Percentiles rank a stretch among this genome's conserved stretches.
These are phyloP conservation scores for Suillus lakei DNA, from an alignment of 768 basidiomycete species.

Conservation along the genomic window DNA sequence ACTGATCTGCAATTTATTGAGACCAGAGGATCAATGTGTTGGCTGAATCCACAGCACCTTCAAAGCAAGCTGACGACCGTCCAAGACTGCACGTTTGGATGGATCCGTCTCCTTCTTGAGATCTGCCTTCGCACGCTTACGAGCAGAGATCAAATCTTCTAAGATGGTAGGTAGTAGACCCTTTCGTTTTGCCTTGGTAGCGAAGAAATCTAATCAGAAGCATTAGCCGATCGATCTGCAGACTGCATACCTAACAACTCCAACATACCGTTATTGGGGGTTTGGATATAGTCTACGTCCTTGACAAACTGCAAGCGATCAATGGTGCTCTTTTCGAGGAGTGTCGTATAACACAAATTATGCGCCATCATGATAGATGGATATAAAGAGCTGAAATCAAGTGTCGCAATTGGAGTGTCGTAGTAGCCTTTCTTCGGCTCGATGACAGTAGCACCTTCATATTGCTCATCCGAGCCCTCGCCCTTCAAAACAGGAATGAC, in stretches of 20 bases:
- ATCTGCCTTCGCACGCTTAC: conserved; percentile 95
- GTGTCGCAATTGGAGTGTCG: conserved; percentile 93
- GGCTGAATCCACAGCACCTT: conserved; percentile 57
- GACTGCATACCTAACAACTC: not conserved
- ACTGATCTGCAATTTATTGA: conserved; percentile 72
- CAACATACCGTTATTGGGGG: conserved; percentile 88
- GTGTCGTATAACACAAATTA: conserved; percentile 96
- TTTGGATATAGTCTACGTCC: conserved; percentile 90
- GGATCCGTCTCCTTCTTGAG: conserved; percentile 97
- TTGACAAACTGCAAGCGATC: conserved; percentile 78
- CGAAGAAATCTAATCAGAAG: conserved; percentile 75
- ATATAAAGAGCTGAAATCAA: conserved; percentile 98
- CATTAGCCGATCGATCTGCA: not conserved
- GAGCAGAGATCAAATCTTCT: conserved; percentile 90
- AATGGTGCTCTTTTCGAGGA: conserved; percentile 81
- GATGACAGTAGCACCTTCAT: conserved; percentile 98
- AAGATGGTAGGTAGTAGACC: conserved; percentile 91
- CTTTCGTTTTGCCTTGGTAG: conserved; percentile 71
- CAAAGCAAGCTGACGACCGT: conserved; percentile 94
- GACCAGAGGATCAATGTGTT: not conserved
- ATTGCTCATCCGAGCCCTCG: conserved; percentile 94
- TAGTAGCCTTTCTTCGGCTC: conserved; percentile 97
- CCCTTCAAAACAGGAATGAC: conserved; percentile 83
- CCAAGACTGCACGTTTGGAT: conserved; percentile 95
- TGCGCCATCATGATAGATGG: conserved; percentile 99